phyloP scores from a whole-genome alignment of 1,284 basidiomycete genomes.

The Tilletiopsis washingtonensis region DNA sequence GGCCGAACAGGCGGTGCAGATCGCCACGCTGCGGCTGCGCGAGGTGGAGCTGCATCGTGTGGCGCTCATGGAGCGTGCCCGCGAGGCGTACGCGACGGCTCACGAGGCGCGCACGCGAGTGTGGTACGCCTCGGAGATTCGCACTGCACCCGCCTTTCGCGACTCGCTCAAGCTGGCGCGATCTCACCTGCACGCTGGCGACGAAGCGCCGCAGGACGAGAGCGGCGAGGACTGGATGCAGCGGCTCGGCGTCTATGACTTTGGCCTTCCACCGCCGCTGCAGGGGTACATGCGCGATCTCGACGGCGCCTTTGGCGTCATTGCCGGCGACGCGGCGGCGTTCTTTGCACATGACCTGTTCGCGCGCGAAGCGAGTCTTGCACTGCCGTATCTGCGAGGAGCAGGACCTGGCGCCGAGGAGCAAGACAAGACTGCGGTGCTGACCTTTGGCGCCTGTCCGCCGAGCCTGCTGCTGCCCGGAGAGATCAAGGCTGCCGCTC shows the following conservation, averaged over 20 bases:
- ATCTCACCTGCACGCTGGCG: too few relatives aligned
- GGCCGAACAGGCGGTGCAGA: too few relatives aligned
- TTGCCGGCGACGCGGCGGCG: conserved; percentile 1
- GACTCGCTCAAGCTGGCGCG: not conserved
- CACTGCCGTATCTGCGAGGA: not conserved
- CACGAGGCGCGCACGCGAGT: not conserved
- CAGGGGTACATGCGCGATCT: not conserved
- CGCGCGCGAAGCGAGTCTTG: not conserved
- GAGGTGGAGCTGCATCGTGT: not conserved
- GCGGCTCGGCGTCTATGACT: conserved; percentile 1
- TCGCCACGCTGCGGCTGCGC: not conserved
- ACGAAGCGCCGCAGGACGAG: too few relatives aligned
- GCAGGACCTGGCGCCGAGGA: not conserved
- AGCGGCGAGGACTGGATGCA: not conserved
- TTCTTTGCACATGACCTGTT: conserved; percentile 1
- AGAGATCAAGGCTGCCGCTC: not conserved
- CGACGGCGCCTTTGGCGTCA: conserved; percentile 2
- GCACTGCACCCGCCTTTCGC: not conserved
- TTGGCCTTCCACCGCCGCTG: not conserved
- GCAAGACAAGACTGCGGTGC: not conserved
- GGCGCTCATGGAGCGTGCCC: not conserved
- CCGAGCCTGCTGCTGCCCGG: not conserved
- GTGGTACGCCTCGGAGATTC: conserved; percentile 1
- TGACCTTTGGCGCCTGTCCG: conserved; percentile 1
- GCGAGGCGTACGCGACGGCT: not conserved